Percentiles rank a stretch among this genome's conserved stretches.
Evolutionary conservation across 257 asterid genomes (phyloP).

Genomic region (Nicotiana otophora): DNA sequence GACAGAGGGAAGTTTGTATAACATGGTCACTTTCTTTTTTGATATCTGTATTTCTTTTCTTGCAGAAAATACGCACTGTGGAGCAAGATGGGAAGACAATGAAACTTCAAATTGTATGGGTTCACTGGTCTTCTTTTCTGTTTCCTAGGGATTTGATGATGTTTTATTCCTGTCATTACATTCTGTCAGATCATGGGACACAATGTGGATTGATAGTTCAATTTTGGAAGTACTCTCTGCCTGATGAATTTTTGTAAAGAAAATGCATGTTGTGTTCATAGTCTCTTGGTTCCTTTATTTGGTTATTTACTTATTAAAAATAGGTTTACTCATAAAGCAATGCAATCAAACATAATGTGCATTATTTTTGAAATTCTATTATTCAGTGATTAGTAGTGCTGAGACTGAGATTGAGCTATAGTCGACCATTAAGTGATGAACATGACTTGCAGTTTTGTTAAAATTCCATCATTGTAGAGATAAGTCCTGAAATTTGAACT

Average conservation of each 20-base stretch:
- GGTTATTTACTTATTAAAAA: not conserved
- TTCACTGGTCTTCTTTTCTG: not conserved
- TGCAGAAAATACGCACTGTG: constrained; percentile 82
- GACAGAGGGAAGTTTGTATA: not conserved
- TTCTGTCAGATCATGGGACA: not conserved
- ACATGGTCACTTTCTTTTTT: not conserved
- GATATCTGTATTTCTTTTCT: constrained; percentile 5
- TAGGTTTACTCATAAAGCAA: not conserved
- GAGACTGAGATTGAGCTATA: not conserved
- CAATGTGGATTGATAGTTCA: not conserved
- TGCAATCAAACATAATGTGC: not conserved
- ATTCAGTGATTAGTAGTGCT: not conserved
- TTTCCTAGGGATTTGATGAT: too few relatives aligned
- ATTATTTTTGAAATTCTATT: not conserved
- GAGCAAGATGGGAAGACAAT: constrained; percentile 84
- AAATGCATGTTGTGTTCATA: not conserved
- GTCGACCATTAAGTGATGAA: not conserved
- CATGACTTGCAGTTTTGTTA: not conserved
- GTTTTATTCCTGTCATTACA: not conserved
- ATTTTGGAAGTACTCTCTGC: not conserved
- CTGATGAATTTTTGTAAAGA: not conserved
- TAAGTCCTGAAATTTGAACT: not conserved
- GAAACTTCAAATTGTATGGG: constrained; percentile 67
- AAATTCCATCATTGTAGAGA: not conserved
- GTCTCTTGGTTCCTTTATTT: not conserved